phyloP scores from a whole-genome alignment of 768 basidiomycete genomes.

The Psilocybe sp. region DNA sequence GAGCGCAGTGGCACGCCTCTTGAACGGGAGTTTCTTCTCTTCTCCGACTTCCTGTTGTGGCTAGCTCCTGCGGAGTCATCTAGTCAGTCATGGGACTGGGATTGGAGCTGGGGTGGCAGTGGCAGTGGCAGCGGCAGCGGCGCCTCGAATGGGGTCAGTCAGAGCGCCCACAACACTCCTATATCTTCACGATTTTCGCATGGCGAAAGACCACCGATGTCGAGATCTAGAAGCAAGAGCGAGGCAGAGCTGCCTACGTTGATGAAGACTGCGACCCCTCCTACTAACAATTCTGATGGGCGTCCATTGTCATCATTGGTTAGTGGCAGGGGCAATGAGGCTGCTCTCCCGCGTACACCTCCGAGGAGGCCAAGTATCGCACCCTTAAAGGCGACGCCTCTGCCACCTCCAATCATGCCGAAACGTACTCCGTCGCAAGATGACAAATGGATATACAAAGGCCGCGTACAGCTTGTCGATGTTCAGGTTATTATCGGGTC shows the following conservation, averaged over 20 bases:
- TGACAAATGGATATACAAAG: conserved; percentile 74
- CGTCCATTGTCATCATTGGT: too few relatives aligned
- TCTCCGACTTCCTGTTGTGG: conserved; percentile 83
- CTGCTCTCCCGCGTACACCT: conserved; percentile 3
- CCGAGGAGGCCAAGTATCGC: not conserved
- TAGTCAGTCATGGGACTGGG: conserved; percentile 28
- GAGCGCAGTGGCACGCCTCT: conserved; percentile 48
- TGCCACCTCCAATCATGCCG: conserved; percentile 25
- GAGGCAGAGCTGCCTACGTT: conserved; percentile 48
- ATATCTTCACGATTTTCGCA: conserved; percentile 5
- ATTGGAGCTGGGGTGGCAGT: conserved; percentile 28
- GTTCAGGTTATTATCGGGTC: conserved; percentile 65
- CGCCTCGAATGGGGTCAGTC: conserved; percentile 17
- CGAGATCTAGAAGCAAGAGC: conserved; percentile 54
- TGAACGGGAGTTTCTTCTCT: conserved; percentile 73
- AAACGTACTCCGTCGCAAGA: conserved; percentile 38
- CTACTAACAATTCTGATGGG: too few relatives aligned
- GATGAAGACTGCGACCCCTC: conserved; percentile 1
- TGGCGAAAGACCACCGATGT: conserved; percentile 28
- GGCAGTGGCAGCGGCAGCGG: conserved; percentile 19
- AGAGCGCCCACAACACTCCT: conserved; percentile 12
- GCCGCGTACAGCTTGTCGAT: conserved; percentile 67
- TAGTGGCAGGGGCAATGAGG: too few relatives aligned
- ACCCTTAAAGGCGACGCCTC: conserved; percentile 10
- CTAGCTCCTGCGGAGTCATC: conserved; percentile 49